A percentile compares a stretch with the other conserved stretches of the same genome.
Evolutionary conservation across 306 rosid genomes (phyloP).

Genomic region (Lupinus albus): DNA sequence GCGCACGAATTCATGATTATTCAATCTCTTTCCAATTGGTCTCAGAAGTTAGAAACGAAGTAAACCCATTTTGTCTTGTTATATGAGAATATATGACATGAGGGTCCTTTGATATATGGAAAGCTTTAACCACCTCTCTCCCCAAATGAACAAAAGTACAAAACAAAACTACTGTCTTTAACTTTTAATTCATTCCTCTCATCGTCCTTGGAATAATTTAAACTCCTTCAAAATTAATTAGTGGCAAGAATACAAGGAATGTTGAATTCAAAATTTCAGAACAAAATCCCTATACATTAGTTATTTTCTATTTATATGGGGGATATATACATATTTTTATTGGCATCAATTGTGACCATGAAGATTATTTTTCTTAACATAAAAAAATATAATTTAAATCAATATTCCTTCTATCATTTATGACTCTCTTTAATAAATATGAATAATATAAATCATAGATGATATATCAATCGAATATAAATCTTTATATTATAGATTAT

Average conservation of each 20-base stretch:
- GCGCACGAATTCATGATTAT: constrained; percentile 45
- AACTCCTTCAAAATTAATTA: constrained; percentile 7
- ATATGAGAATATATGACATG: neutral
- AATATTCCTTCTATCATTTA: no score
- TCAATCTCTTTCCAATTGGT: constrained; percentile 47
- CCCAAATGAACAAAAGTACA: neutral
- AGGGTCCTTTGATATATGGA: constrained; percentile 25
- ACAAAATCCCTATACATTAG: no score
- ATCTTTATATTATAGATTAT: no score
- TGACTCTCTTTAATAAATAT: no score
- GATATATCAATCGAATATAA: no score
- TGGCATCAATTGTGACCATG: no score
- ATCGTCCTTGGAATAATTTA: neutral
- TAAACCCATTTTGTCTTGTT: constrained; percentile 47
- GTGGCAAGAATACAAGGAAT: neutral
- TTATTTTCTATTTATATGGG: no score
- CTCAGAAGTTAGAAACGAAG: constrained; percentile 51
- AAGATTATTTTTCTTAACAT: no score
- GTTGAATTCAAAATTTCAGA: neutral
- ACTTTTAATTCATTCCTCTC: constrained; percentile 34
- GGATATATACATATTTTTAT: no score
- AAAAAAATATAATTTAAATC: no score
- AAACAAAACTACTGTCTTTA: no score
- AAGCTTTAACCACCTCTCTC: constrained; percentile 33
- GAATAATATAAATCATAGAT: no score